Evolutionary conservation across 345 rosid species (phyloP), one percentile per base, ranked within the genome.

Genomic region (Gossypioides kirkii): DNA sequence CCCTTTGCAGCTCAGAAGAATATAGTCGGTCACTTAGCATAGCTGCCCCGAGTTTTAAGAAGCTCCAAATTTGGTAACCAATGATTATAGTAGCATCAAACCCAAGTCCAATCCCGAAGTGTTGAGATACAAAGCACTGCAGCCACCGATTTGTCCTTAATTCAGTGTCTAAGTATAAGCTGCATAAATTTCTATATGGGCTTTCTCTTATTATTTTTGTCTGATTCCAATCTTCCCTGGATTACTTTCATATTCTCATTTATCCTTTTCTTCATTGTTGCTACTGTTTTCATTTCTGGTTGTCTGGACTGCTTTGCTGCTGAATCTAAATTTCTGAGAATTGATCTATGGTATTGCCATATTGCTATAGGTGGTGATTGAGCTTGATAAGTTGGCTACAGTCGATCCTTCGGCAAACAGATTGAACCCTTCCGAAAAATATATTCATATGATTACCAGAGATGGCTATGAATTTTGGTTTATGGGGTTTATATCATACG

Each of bases 401-500:
- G 89, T 87, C 18, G 80, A 75, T 69, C 86, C 96, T 47, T 82
- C 89, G 62, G 43, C 91, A 38, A 93, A 80, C 79, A 75, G 82
- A 78, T 74, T 72, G 78, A 87, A 87, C 73, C 87, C 90, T 38
- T 80, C 83, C 1, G 90, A 86, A 23, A 91, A 78, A 60, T 91
- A 86, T 82, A 86, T 90, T 50, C 91, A 86, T 41, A 53, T 87
- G 13, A 80, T 84, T 71, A 86, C 89, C 0, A 74, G 71, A 42
- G 96, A 91, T 72, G 89, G 85, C n/a, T 83, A 86, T 73, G 97
- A 91, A 58, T 94, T 89, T 78, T 89, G 94, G 94, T 87, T 91
- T 59, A 81, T 91, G 90, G 98, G 97, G 22, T 89, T 94, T 42
- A 81, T 94, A 72, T 91, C 96, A 16, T 90, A 82, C 49, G 84